Percentiles rank a stretch among this genome's conserved stretches.
Evolutionary conservation across 768 basidiomycete species (phyloP).

Genomic region (Macrolepiota fuliginosa): DNA sequence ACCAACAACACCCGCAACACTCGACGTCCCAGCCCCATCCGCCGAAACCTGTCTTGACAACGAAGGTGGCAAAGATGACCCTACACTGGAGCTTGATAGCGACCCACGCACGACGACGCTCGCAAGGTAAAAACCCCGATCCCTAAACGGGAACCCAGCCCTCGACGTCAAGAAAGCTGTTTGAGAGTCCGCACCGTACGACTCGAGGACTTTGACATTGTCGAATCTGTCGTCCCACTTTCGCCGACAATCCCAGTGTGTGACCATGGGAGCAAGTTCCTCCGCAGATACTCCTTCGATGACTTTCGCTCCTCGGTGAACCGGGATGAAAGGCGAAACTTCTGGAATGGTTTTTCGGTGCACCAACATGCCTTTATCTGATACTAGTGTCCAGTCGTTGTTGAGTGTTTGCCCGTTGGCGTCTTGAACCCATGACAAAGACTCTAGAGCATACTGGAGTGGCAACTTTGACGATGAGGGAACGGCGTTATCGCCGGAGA

Average conservation of each 20-base stretch:
- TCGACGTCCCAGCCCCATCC: constrained; percentile 23
- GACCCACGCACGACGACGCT: constrained; percentile 66
- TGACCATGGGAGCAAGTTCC: constrained; percentile 76
- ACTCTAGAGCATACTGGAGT: constrained; percentile 80
- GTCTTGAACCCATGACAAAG: constrained; percentile 75
- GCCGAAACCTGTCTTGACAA: constrained; percentile 42
- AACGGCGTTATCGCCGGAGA: constrained; percentile 34
- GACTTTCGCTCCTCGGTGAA: constrained; percentile 87
- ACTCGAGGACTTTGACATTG: constrained; percentile 64
- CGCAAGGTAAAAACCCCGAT: constrained; percentile 82
- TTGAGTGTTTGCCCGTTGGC: constrained; percentile 32
- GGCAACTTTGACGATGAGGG: constrained; percentile 63
- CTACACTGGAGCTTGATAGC: constrained; percentile 20
- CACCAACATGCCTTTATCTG: constrained; percentile 73
- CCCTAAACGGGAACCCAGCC: constrained; percentile 87
- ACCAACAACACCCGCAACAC: background rate
- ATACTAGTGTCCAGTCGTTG: constrained; percentile 73
- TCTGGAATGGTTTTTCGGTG: constrained; percentile 74
- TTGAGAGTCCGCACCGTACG: constrained; percentile 71
- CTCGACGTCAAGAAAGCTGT: constrained; percentile 74
- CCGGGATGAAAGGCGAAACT: constrained; percentile 76
- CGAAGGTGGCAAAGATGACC: constrained; percentile 13
- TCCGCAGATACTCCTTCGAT: constrained; percentile 93
- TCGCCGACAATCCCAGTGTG: constrained; percentile 67
- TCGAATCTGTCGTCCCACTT: constrained; percentile 89